A percentile compares a stretch with the other conserved stretches of the same genome.
These are phyloP conservation scores for Rhododendron molle DNA, from an alignment of 148 eudicot genomes.

Conservation along the genomic window DNA sequence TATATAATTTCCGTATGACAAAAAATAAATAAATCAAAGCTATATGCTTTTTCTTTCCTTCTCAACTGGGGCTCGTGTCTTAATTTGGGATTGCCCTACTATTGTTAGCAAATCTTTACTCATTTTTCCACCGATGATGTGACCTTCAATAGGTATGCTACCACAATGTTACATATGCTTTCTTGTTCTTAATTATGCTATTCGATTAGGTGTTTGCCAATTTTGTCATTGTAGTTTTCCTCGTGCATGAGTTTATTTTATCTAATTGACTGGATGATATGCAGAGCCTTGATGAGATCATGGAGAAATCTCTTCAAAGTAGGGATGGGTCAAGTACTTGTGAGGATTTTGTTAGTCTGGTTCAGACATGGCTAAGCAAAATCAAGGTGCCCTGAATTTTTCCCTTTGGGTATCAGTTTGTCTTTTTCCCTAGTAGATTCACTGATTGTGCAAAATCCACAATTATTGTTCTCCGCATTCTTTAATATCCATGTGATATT, in stretches of 20 bases:
- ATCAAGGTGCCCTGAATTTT: constrained; percentile 55
- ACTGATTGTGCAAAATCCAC: not conserved
- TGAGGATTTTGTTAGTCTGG: constrained; percentile 75
- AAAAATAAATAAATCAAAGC: not conserved
- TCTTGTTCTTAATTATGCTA: not conserved
- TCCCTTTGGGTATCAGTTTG: not conserved
- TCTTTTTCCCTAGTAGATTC: not conserved
- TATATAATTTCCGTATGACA: too few species aligned
- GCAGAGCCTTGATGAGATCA: constrained; percentile 91
- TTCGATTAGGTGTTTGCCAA: not conserved
- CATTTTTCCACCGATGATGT: not conserved
- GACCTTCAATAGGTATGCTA: not conserved
- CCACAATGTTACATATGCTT: not conserved
- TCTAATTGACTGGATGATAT: constrained; percentile 21
- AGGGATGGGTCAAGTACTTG: constrained; percentile 69
- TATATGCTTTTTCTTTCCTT: not conserved
- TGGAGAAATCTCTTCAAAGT: constrained; percentile 72
- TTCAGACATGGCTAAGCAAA: constrained; percentile 80
- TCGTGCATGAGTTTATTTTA: not conserved
- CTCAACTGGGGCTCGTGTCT: not conserved
- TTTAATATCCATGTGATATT: not conserved
- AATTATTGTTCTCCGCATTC: not conserved
- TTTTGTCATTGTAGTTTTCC: not conserved
- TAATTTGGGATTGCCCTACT: not conserved
- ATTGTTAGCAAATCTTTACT: not conserved